A percentile compares a stretch with the other conserved stretches of the same genome.
These are phyloP conservation scores for Coemansia javaensis DNA, from an alignment of 192 early-diverging fungal genomes.

Conservation along the genomic window DNA sequence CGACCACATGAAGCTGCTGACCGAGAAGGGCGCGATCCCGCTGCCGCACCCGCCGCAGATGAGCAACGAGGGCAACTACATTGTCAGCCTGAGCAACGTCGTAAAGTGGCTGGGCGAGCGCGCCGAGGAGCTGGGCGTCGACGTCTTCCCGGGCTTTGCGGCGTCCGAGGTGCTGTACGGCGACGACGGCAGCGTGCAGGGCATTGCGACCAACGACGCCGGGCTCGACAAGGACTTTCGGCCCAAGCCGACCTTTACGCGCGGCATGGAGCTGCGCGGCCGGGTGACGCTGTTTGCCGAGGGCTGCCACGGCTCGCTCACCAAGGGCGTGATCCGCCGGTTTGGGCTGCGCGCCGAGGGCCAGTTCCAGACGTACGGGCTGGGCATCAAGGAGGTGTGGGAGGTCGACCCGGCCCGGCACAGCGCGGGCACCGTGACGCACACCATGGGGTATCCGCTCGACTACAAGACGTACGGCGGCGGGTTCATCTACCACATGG, in stretches of 20 bases:
- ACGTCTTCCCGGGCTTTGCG: slow-evolving; percentile 89
- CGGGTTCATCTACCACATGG: slow-evolving; percentile 94
- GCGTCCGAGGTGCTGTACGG: slow-evolving; percentile 89
- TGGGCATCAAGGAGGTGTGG: slow-evolving; percentile 98
- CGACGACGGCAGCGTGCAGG: slow-evolving; percentile 86
- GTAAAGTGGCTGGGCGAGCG: slow-evolving; percentile 94
- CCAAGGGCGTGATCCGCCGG: slow-evolving; percentile 83
- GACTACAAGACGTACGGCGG: slow-evolving; percentile 91
- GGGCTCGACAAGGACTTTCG: slow-evolving; percentile 83
- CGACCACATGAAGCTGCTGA: slow-evolving; percentile 85
- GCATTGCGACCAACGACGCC: slow-evolving; percentile 93
- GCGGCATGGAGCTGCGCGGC: slow-evolving; percentile 91
- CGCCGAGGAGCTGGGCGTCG: slow-evolving; percentile 93
- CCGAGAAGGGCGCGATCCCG: slow-evolving; percentile 69
- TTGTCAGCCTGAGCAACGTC: slow-evolving; percentile 91
- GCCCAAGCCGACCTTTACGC: slow-evolving; percentile 88
- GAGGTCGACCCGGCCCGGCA: slow-evolving; percentile 84
- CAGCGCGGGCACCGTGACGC: slow-evolving; percentile 73
- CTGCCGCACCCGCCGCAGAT: slow-evolving; percentile 90
- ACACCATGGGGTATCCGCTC: slow-evolving; percentile 90
- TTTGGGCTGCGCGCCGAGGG: slow-evolving; percentile 84
- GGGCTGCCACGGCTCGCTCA: slow-evolving; percentile 94
- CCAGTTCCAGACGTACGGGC: slow-evolving; percentile 88
- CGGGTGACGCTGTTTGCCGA: slow-evolving; percentile 95
- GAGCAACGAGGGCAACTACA: slow-evolving; percentile 96